Conservation (phyloP, 345 rosid species). For the Cochlearia excelsa region DNA sequence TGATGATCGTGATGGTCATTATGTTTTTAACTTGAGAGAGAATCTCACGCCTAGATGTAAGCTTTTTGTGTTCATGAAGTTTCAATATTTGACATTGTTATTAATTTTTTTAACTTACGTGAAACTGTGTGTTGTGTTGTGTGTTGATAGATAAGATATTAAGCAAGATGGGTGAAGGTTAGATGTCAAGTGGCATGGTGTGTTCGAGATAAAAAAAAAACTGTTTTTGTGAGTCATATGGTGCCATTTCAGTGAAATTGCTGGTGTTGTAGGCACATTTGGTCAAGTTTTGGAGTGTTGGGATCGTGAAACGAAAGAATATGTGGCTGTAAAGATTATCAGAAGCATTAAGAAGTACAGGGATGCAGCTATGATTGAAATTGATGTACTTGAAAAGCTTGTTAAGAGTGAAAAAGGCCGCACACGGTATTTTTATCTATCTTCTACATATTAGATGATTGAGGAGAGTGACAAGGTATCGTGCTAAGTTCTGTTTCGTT, state of each 20-base stretch:
- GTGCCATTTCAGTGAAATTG: conserved; percentile 62
- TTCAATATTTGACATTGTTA: too few species aligned
- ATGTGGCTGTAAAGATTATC: conserved; percentile 64
- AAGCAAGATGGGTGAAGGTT: conserved; percentile 90
- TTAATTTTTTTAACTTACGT: too few species aligned
- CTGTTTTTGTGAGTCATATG: conserved; percentile 53
- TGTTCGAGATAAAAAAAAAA: conserved; percentile 40
- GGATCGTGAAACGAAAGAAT: conserved; percentile 62
- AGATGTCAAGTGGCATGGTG: conserved; percentile 59
- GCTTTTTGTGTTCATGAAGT: conserved; percentile 2
- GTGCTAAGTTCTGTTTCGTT: background rate
- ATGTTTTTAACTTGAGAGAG: conserved; percentile 57
- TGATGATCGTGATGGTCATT: conserved; percentile 76
- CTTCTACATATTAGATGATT: conserved; percentile 21
- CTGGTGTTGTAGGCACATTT: conserved; percentile 82
- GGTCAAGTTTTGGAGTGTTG: conserved; percentile 89
- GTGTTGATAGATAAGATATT: conserved; percentile 57
- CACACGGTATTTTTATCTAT: conserved; percentile 43
- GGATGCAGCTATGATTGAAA: conserved; percentile 74
- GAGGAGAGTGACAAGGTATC: conserved; percentile 10
- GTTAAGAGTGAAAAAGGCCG: conserved; percentile 50
- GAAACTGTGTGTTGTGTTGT: background rate
- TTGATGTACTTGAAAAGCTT: conserved; percentile 62
- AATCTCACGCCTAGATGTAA: conserved; percentile 78
- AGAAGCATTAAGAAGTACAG: conserved; percentile 64